Evolutionary conservation across 2,329 filamentous ascomycete genomes (phyloP), one percentile per base, ranked within the genome.

Genomic region (Fonsecaea erecta): DNA sequence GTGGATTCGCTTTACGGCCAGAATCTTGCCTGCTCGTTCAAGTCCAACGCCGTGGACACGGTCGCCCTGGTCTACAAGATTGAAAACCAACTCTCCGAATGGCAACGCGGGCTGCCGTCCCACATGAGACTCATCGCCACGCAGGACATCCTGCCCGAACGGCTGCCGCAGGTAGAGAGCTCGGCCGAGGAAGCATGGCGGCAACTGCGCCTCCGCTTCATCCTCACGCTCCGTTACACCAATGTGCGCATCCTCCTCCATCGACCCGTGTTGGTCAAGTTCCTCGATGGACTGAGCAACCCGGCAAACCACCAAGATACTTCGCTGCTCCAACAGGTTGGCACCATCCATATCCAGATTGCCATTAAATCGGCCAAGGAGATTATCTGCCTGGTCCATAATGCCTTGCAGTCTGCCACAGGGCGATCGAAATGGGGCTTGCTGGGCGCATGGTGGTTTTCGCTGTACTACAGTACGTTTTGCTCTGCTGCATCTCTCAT

Each of bases 191-290:
- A 43, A 75, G 76, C 2, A 73, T 83, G 7, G 79, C 58, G 51
- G 51, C 58, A 61, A 43, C 34, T 61, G 32, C 58, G 58, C 5
- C 51, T 61, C n/a, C 16, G 58, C 28, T 61, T 61, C 51, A 52
- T 85, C 2, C 72, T 82, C 0, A 77, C 77, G 0, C 63, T 82
- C 16, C 75, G 80, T n/a, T 79, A 79, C 63, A 74, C 76, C 18
- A 80, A 82, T 63, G 68, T 79, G 2, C 75, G 76, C 2, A 74
- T 81, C 4, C 73, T 82, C 2, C 61, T 80, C 1, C 80, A 82
- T 55, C 74, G 80, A 1, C 77, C 77, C 7, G 70, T 80, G 9
- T 72, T 82, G 1, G 76, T 76, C 26, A 76, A 75, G 56, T 77
- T 79, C 34, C 67, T 82, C 5, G 74, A 76, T 3, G 58, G 51